Percentiles rank a stretch among this genome's conserved stretches.
These are phyloP conservation scores for Coniochaeta sp. DNA, from an alignment of 2,329 filamentous ascomycete species.

Conservation along the genomic window DNA sequence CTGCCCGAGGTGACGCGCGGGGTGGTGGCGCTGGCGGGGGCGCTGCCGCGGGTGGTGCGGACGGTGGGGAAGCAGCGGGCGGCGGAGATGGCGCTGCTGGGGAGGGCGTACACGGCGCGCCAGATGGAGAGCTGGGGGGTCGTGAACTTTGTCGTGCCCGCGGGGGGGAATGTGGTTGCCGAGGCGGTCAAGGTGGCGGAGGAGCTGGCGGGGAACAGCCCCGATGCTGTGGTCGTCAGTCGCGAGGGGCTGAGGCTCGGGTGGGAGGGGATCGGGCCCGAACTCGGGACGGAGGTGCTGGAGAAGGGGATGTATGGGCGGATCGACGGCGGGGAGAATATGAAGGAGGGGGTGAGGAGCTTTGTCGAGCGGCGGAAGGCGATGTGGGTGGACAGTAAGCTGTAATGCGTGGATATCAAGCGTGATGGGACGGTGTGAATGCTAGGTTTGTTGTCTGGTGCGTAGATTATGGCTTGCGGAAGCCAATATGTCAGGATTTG, in stretches of 20 bases:
- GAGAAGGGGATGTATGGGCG: conserved; percentile 49
- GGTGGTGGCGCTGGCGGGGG: conserved; percentile 64
- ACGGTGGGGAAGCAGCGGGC: conserved; percentile 63
- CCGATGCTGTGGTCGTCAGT: conserved; percentile 69
- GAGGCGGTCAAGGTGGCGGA: conserved; percentile 55
- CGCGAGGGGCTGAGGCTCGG: conserved; percentile 64
- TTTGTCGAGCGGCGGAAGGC: conserved; percentile 72
- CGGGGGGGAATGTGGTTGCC: conserved; percentile 36
- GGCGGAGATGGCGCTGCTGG: conserved; percentile 63
- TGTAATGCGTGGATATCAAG: conserved; percentile 26
- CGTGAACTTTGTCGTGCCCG: conserved; percentile 56
- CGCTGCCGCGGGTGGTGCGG: conserved; percentile 57
- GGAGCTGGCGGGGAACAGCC: conserved; percentile 58
- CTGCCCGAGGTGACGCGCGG: conserved; percentile 67
- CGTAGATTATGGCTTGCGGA: background rate
- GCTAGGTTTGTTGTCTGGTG: background rate
- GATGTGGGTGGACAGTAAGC: conserved; percentile 57
- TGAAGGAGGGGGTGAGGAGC: conserved; percentile 64
- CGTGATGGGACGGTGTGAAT: background rate
- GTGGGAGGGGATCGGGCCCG: conserved; percentile 62
- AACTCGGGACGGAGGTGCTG: conserved; percentile 52
- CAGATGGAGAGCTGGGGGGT: conserved; percentile 61
- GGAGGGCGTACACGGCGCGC: conserved; percentile 48
- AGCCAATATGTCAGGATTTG: no score
- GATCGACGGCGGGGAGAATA: conserved; percentile 62